Evolutionary conservation across 2,329 filamentous ascomycete genomes (phyloP).

Genomic region (Beauveria scarabaeidicola): DNA sequence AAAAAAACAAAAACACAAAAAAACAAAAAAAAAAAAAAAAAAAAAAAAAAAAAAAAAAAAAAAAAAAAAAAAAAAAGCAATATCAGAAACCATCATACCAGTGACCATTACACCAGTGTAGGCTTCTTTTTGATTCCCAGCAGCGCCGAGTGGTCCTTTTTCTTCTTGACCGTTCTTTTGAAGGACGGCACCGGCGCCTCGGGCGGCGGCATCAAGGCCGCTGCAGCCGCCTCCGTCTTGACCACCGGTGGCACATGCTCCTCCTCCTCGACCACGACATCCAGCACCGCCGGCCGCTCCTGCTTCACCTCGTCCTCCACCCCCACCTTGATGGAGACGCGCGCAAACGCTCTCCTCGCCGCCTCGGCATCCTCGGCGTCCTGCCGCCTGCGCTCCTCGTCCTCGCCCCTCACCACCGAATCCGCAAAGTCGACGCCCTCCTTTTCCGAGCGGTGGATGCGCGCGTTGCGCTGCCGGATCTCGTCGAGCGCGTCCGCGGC

Average conservation of each 20-base stretch:
- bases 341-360: conserved; percentile 68
- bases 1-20: too few relatives aligned
- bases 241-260: conserved; percentile 20
- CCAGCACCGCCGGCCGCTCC: conserved; percentile 27
- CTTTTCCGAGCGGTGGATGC: conserved; percentile 67
- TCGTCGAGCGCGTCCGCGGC: conserved; percentile 94
- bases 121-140: conserved; percentile 85
- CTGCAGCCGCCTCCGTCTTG: conserved; percentile 14
- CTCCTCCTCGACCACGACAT: conserved; percentile 40
- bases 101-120: conserved; percentile 38
- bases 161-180: conserved; percentile 72
- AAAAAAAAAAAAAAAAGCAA: too few relatives aligned
- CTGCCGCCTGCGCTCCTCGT: conserved; percentile 53
- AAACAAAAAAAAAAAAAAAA: too few relatives aligned
- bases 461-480: conserved; percentile 83
- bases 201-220: conserved; percentile 21
- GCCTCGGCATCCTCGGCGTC: conserved; percentile 79
- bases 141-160: conserved; percentile 67
- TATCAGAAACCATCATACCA: not conserved
- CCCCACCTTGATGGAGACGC: too few relatives aligned
- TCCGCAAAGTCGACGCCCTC: conserved; percentile 56
- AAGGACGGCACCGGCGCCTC: conserved; percentile 53
- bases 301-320: too few relatives aligned
- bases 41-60: too few relatives aligned
- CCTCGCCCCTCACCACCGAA: conserved; percentile 43